Evolutionary conservation across 768 basidiomycete species (phyloP).

Genomic region (Russula emetica): DNA sequence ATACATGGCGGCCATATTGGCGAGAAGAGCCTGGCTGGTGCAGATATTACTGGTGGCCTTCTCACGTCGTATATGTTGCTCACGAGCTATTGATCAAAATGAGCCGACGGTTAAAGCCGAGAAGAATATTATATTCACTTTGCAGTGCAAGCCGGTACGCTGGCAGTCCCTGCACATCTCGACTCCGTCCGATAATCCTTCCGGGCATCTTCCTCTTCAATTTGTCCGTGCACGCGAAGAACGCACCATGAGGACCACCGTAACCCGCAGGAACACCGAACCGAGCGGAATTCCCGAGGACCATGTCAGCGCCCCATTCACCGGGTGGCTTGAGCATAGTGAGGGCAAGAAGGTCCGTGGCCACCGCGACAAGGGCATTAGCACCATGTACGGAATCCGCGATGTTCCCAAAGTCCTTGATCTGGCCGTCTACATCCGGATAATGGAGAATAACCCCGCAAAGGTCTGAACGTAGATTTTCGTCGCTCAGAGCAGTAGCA

Average conservation of each 20-base stretch:
- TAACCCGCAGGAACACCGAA: conserved; percentile 98
- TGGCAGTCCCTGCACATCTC: conserved; percentile 75
- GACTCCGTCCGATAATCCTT: conserved; percentile 85
- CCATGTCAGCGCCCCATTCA: conserved; percentile 98
- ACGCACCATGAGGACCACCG: conserved; percentile 95
- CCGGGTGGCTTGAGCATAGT: conserved; percentile 93
- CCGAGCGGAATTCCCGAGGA: conserved; percentile 89
- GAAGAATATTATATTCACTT: conserved; percentile 50
- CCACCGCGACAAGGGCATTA: conserved; percentile 81
- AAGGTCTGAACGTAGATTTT: conserved; percentile 53
- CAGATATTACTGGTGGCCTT: conserved; percentile 99
- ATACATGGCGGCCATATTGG: conserved; percentile 99
- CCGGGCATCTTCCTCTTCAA: conserved; percentile 99
- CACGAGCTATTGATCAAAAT: conserved; percentile 58
- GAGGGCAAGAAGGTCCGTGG: conserved; percentile 89
- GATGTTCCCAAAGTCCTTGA: conserved; percentile 68
- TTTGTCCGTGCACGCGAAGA: conserved; percentile 90
- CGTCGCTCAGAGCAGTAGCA: conserved; percentile 46
- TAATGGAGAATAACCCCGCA: conserved; percentile 93
- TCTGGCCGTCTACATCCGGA: conserved; percentile 81
- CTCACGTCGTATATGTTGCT: conserved; percentile 96
- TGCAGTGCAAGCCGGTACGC: conserved; percentile 93
- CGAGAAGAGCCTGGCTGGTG: conserved; percentile 94
- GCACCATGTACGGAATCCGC: conserved; percentile 63
- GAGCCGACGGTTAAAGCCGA: background rate